Percentiles rank a stretch among this genome's conserved stretches.
Evolutionary conservation across 192 early-diverging fungal species (phyloP).

Genomic region (Coemansia sp.): DNA sequence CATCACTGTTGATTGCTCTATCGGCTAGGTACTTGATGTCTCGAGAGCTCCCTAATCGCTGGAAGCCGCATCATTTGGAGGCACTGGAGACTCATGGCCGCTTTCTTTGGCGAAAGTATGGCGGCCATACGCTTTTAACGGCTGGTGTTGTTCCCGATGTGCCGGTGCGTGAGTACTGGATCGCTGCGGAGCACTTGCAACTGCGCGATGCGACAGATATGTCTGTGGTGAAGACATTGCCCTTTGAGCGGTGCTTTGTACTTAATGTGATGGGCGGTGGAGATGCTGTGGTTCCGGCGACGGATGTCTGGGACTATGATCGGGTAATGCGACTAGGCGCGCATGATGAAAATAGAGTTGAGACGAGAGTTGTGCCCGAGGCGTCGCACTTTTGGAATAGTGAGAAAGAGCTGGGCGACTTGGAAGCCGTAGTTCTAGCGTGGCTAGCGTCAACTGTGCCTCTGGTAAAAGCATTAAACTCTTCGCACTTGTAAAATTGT

Average conservation of each 20-base stretch:
- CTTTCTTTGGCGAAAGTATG: conserved; percentile 54
- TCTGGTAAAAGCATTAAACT: background rate
- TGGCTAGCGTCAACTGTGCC: background rate
- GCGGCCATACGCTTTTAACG: conserved; percentile 10
- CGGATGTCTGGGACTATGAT: conserved; percentile 52
- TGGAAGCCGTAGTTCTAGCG: background rate
- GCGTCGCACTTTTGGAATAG: conserved; percentile 43
- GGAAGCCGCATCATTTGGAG: conserved; percentile 45
- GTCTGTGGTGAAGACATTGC: conserved; percentile 43
- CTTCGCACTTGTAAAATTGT: background rate
- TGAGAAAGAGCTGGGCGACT: background rate
- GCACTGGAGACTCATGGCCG: conserved; percentile 36
- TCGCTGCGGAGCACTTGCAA: conserved; percentile 28
- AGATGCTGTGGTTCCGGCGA: conserved; percentile 51
- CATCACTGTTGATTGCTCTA: conserved; percentile 46
- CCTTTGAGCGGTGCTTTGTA: conserved; percentile 38
- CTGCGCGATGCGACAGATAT: conserved; percentile 42
- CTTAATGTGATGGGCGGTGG: conserved; percentile 54
- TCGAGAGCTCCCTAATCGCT: conserved; percentile 42
- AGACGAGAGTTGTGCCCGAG: conserved; percentile 26
- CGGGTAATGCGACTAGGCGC: conserved; percentile 27
- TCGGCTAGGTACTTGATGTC: conserved; percentile 56
- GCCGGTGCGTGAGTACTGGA: conserved; percentile 37
- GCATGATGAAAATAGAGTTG: background rate
- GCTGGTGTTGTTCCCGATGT: conserved; percentile 14